Base-by-base conservation (phyloP, 169 alveolate species). In the Cyclospora cayetanensis region DNA sequence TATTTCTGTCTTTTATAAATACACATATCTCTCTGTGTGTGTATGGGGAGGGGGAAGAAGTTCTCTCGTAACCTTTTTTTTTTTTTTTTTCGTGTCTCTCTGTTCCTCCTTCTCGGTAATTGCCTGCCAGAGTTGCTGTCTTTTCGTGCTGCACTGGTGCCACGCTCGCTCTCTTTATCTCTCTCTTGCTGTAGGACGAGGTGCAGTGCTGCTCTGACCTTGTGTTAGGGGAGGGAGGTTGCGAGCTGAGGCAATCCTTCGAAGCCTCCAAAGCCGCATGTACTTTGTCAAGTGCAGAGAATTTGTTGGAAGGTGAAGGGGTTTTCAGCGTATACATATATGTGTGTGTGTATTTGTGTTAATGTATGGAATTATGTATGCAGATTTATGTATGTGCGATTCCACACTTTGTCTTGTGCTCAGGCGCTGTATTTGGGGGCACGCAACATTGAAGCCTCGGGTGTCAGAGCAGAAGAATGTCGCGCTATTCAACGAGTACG, bases 391-490 rank as follows among this genome's bases (percentile, higher is more conserved):
- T 2, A 11, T 12, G 76, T 18, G 76, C 34, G 34, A 15, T 15
- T 63, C n/a, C n/a, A n/a, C n/a, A n/a, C n/a, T n/a, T n/a, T n/a
- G n/a, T 50, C 2, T 18, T 60, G 39, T 25, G 52, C 4, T n/a
- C 63, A 88, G 92, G 87, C 88, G 0, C 66, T 68, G 1, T 50
- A 37, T 9, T 37, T 68, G 42, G 92, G 77, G n/a, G 25, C 53
- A 3, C 74, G 65, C 27, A 34, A 86, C 70, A 79, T 86, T 15
- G 46, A 66, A 34, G 35, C 46, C 72, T 41, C 55, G 7, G 92
- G 92, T 37, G 41, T 86, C 52, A n/a, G 80, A 4, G 52, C 66
- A 27, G 92, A 86, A 11, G 92, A 86, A 41, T 86, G 92, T 74
- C 84, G 84, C 11, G 92, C 92, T 55, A 34, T 86, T 3, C 70